Conservation (phyloP, 192 early-diverging fungal species). For the Mortierella alpina region DNA sequence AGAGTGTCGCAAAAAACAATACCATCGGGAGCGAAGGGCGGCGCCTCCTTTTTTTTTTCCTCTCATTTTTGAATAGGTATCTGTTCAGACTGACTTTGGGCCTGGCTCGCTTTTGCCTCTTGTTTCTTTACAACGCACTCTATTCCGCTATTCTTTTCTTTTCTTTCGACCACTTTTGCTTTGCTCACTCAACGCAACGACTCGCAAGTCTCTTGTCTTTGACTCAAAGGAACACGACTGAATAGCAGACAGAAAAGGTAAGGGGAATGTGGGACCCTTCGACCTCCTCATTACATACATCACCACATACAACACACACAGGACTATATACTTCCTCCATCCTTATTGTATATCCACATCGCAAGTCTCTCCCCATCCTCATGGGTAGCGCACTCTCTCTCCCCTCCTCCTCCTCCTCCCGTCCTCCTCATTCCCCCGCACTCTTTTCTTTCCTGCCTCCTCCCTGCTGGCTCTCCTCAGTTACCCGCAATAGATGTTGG, state of each 20-base stretch:
- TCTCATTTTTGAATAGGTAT: neutral
- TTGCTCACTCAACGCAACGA: slow-evolving; percentile 18
- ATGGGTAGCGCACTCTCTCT: neutral
- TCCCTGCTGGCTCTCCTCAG: neutral
- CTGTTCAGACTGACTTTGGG: neutral
- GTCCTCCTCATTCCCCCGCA: neutral
- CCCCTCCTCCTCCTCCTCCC: neutral
- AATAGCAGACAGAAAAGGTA: slow-evolving; percentile 20
- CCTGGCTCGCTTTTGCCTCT: neutral
- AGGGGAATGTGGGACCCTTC: slow-evolving; percentile 17
- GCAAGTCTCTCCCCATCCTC: neutral
- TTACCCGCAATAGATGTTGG: neutral
- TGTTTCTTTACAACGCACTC: slow-evolving; percentile 12
- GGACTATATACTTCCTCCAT: neutral
- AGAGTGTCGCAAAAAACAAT: neutral
- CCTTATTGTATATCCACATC: neutral
- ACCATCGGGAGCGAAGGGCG: neutral
- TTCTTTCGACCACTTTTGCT: slow-evolving; percentile 8
- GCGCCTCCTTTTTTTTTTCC: neutral
- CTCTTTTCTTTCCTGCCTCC: neutral
- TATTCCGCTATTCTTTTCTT: neutral
- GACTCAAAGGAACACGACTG: neutral
- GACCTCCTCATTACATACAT: slow-evolving; percentile 2
- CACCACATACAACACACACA: slow-evolving; percentile 1
- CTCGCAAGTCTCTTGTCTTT: slow-evolving; percentile 15